phyloP scores from a whole-genome alignment of 352 stramenopile genomes.

The Lagenidium giganteum region DNA sequence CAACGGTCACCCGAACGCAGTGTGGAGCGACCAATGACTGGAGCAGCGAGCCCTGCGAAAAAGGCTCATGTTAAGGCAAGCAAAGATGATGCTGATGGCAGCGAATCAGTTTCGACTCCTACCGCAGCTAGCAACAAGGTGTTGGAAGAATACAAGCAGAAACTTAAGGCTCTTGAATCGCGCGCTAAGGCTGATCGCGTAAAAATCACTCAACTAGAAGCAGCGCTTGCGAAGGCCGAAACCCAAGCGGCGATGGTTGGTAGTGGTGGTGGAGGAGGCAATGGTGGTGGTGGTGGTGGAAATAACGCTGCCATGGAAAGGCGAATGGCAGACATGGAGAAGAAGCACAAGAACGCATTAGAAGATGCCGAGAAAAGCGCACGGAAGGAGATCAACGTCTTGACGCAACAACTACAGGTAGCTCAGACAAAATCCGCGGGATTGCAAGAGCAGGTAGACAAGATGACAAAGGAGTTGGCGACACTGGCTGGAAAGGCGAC shows the following conservation, averaged over 20 bases:
- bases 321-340: conserved; percentile 65
- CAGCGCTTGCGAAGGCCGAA: conserved; percentile 49
- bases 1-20: conserved; percentile 1
- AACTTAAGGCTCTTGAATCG: conserved; percentile 61
- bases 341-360: conserved; percentile 69
- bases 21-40: conserved; percentile 8
- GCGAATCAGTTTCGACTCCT: neutral
- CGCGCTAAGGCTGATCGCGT: conserved; percentile 64
- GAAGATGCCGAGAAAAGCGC: conserved; percentile 60
- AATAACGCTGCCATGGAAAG: conserved; percentile 34
- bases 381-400: conserved; percentile 36
- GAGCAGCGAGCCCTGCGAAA: conserved; percentile 14
- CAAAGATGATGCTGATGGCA: conserved; percentile 15
- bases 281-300: conserved; percentile 9
- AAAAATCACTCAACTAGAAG: conserved; percentile 77
- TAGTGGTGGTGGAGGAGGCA: conserved; percentile 1
- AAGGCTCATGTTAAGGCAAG: conserved; percentile 12
- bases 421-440: conserved; percentile 34
- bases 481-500: conserved; percentile 37
- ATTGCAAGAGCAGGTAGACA: conserved; percentile 43
- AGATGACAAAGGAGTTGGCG: conserved; percentile 41
- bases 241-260: conserved; percentile 14
- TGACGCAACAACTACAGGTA: conserved; percentile 43
- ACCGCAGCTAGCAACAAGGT: conserved; percentile 17
- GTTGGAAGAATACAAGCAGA: conserved; percentile 64